Evolutionary conservation across 2,329 filamentous ascomycete species (phyloP).

Genomic region (Plectosphaerella plurivora): DNA sequence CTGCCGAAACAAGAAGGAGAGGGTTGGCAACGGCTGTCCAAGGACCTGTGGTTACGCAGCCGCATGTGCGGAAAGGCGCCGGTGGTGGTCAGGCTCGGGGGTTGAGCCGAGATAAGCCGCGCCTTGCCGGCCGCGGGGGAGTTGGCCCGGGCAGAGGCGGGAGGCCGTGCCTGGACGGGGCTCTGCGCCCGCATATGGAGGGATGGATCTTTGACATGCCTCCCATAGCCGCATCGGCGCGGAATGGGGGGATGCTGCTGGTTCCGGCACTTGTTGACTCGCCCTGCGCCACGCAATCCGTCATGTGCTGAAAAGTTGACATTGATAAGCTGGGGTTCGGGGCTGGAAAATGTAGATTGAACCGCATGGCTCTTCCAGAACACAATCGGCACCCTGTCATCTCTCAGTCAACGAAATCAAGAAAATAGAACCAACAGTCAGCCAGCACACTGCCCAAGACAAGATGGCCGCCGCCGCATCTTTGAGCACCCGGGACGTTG

Average conservation of each 20-base stretch:
- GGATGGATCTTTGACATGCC: conserved; percentile 6
- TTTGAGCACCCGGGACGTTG: conserved; percentile 12
- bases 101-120: conserved; percentile 35
- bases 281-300: too few relatives aligned
- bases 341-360: too few relatives aligned
- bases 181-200: too few relatives aligned
- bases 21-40: conserved; percentile 10
- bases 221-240: conserved; percentile 9
- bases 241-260: conserved; percentile 6
- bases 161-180: not conserved
- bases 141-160: conserved; percentile 3
- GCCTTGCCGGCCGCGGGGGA: conserved; percentile 23
- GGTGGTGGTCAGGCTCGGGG: conserved; percentile 8
- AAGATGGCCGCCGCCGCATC: conserved; percentile 37
- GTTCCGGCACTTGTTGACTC: too few relatives aligned
- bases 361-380: not conserved
- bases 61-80: conserved; percentile 14
- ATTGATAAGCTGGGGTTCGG: too few relatives aligned
- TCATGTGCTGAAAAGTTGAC: too few relatives aligned
- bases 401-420: too few relatives aligned
- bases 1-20: conserved; percentile 10
- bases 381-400: too few relatives aligned
- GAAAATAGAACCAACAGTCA: not conserved
- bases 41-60: conserved; percentile 5
- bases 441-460: not conserved